Evolutionary conservation across 768 basidiomycete species (phyloP), one percentile per base, ranked within the genome.

Genomic region (Filobasidium floriforme): DNA sequence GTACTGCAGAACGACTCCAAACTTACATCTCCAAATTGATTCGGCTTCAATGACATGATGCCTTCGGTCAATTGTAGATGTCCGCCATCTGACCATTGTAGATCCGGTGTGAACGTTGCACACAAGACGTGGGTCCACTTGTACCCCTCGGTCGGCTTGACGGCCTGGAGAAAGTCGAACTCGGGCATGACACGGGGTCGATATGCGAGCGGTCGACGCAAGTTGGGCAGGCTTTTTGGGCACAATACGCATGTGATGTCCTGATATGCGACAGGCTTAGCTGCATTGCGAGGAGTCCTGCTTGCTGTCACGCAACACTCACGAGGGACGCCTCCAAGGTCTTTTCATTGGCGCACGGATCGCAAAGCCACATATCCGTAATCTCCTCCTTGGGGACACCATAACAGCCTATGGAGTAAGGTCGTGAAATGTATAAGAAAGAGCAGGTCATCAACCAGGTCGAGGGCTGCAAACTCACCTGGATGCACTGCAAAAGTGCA

Each of bases 41-140:
- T 78, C 37, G 74, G 67, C 28, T 49, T 18, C 44, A 62, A 46
- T 29, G 29, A 59, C 12, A 82, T 89, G 61, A 96, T 82, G 29
- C 90, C 92, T 78, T 98, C 94, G 7, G 89, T 89, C n/a, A 87
- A 79, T 43, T 87, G 85, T 54, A 97, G 80, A 15, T 84, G 84
- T 7, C 81, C 75, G 0, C 89, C 85, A 72, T 93, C 88, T 26
- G 89, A 86, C 76, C 89, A 94, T 4, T 80, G 83, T n/a, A 92
- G 80, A 72, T 97, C 93, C 3, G 88, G 87, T 32, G 86, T 85
- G 80, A 91, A 97, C 0, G 89, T 85, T 1, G 92, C 85, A 80
- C 94, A 98, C 3, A 96, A 79, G 40, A 92, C 82, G 75, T 98
- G 94, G 0, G 86, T 87, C 92, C 92, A 96, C 64, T 88, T 87